Evolutionary conservation across 2,329 filamentous ascomycete species (phyloP).

Genomic region (Penicillium capsulatum): DNA sequence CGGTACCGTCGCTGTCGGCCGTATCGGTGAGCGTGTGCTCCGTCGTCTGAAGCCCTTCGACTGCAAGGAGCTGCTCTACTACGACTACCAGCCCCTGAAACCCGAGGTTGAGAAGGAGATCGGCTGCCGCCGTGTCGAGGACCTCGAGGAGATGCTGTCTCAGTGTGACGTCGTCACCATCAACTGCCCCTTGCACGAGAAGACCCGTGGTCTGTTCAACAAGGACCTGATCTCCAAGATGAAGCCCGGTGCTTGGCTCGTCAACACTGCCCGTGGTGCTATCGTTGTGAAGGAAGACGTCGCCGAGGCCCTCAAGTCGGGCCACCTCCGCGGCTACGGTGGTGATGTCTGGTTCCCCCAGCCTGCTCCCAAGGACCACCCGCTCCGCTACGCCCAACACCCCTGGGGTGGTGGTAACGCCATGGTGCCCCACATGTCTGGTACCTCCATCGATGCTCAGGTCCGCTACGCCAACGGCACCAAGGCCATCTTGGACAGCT

Average conservation of each 20-base stretch:
- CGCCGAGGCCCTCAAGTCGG: slow-evolving; percentile 82
- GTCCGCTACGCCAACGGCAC: slow-evolving; percentile 81
- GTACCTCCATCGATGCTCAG: slow-evolving; percentile 97
- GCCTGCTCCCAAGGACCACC: slow-evolving; percentile 89
- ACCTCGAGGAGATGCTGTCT: slow-evolving; percentile 84
- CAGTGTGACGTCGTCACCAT: slow-evolving; percentile 98
- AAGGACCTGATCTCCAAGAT: slow-evolving; percentile 98
- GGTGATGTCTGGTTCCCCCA: slow-evolving; percentile 82
- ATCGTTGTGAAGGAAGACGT: slow-evolving; percentile 99
- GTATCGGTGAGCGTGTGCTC: slow-evolving; percentile 96
- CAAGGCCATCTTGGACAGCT: slow-evolving; percentile 87
- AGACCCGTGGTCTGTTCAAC: slow-evolving; percentile 94
- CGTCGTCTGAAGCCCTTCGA: slow-evolving; percentile 94
- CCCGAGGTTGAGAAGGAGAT: slow-evolving; percentile 91
- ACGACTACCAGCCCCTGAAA: slow-evolving; percentile 92
- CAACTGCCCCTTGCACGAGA: slow-evolving; percentile 99
- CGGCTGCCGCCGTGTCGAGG: slow-evolving; percentile 82
- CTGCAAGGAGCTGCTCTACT: slow-evolving; percentile 99
- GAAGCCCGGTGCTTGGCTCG: slow-evolving; percentile 95
- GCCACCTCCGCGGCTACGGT: slow-evolving; percentile 59
- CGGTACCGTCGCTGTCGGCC: slow-evolving; percentile 93
- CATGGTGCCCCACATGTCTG: slow-evolving; percentile 98
- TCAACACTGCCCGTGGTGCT: slow-evolving; percentile 98
- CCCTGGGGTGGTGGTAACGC: slow-evolving; percentile 95
- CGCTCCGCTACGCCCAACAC: slow-evolving; percentile 87